Evolutionary conservation across 495 filamentous ascomycete genomes (phyloP), one percentile per base, ranked within the genome.

Genomic region (Sporormia fimetaria): DNA sequence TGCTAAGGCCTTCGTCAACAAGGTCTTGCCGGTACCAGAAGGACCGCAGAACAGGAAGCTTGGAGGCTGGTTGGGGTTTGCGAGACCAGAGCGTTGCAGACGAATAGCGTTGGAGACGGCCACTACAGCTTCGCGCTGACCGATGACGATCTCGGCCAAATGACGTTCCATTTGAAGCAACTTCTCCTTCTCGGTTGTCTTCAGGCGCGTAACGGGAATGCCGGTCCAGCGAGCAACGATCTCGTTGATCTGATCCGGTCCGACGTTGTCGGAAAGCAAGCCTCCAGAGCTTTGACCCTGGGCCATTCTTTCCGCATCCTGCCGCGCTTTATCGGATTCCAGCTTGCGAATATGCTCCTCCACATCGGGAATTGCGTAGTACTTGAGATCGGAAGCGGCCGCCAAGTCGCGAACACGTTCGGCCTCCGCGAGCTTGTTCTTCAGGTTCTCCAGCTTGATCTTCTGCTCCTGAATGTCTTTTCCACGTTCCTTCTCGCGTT

Each of bases 1-100:
- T 30, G 90, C 90, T 7, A 98, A 71, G 6, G 86, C 87, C 62
- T 98, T 98, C 42, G 87, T 94, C 33, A 98, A 78, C 9, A 98
- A 67, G 2, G 90, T 98, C 66, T 98, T 98, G 63, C 90, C 90
- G 2, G 90, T 98, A 62, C 90, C 90, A 0, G 88, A 95, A 6
- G 90, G 90, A 65, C 90, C 90, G 55, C 90, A 94, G 73, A 98
- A 98, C 40, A 98, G 72, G 77, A 98, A 98, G 59, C 83, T 90
- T 0, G 90, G 92, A 2, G 90, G 90, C 51, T 92, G 83, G 59
- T 95, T 94, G 2, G 90, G 90, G 57, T 95, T 95, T 63, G 70
- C 73, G 37, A 98, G 82, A 24, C 90, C 90, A 16, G 86, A 94
- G 38, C 90, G 80, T 57, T 94, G 87, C 14, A 98, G 71, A 28